phyloP scores from a whole-genome alignment of 345 rosid genomes.

The Arabis hirsuta region DNA sequence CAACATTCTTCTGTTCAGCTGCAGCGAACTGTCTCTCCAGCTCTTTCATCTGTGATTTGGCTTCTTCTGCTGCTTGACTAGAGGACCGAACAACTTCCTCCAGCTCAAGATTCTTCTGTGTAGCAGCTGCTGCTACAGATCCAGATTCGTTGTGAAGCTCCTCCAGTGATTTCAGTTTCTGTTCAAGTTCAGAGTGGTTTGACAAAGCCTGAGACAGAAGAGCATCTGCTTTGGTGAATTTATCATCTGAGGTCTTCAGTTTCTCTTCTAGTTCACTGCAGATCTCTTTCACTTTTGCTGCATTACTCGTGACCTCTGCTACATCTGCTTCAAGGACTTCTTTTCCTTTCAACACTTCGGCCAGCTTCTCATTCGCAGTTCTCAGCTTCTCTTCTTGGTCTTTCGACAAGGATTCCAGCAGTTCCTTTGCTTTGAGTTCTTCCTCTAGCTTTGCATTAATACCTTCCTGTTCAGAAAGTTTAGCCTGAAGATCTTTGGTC shows the following conservation, averaged over 20 bases:
- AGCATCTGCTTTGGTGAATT: conserved; percentile 64
- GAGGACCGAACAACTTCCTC: conserved; percentile 63
- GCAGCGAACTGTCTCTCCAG: conserved; percentile 63
- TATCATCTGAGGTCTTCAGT: conserved; percentile 69
- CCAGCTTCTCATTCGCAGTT: conserved; percentile 64
- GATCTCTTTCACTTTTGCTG: conserved; percentile 51
- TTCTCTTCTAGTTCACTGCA: conserved; percentile 66
- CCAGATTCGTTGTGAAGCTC: conserved; percentile 64
- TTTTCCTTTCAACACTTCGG: conserved; percentile 65
- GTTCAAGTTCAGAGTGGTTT: conserved; percentile 68
- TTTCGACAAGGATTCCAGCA: conserved; percentile 55
- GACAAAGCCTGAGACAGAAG: conserved; percentile 74
- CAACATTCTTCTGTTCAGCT: conserved; percentile 72
- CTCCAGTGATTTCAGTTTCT: conserved; percentile 75
- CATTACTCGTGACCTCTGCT: conserved; percentile 54
- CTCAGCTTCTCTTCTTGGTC: conserved; percentile 66
- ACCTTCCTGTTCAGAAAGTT: conserved; percentile 57
- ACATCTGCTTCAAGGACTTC: conserved; percentile 61
- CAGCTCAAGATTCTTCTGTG: conserved; percentile 76
- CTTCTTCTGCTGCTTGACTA: conserved; percentile 66
- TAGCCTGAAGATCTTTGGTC: conserved; percentile 61
- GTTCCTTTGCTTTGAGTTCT: conserved; percentile 63
- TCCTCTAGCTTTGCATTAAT: conserved; percentile 47
- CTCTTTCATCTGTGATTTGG: conserved; percentile 67
- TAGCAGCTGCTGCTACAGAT: conserved; percentile 65